These are phyloP conservation scores for Phytophthora pseudosyringae DNA, from an alignment of 352 stramenopile genomes.

Conservation along the genomic window DNA sequence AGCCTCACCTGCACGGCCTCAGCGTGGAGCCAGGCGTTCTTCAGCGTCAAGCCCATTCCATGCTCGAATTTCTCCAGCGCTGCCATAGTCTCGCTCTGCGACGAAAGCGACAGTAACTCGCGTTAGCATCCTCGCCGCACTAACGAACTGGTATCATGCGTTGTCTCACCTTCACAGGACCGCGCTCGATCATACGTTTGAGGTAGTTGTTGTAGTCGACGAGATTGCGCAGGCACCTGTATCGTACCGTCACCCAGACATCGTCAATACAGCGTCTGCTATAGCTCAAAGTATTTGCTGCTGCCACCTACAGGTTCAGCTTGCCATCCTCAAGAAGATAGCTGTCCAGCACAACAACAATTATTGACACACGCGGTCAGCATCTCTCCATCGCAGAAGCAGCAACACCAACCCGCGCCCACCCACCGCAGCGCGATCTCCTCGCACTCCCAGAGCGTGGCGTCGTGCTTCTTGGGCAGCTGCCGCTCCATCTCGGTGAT, in stretches of 20 bases:
- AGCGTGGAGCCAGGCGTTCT: conserved; percentile 91
- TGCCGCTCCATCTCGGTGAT: conserved; percentile 91
- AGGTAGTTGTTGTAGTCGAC: conserved; percentile 86
- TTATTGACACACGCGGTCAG: conserved; percentile 4
- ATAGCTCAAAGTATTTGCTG: neutral
- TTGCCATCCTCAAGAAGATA: conserved; percentile 93
- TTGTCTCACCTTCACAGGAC: conserved; percentile 59
- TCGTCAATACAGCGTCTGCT: neutral
- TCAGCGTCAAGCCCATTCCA: conserved; percentile 87
- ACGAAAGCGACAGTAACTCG: neutral
- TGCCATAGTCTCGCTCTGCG: conserved; percentile 68
- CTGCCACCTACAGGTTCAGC: conserved; percentile 79
- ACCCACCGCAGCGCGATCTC: conserved; percentile 80
- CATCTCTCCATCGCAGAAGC: neutral
- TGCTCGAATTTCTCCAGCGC: conserved; percentile 88
- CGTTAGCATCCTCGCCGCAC: too few relatives aligned
- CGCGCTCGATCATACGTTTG: conserved; percentile 68
- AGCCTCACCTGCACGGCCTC: conserved; percentile 80
- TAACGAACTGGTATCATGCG: neutral
- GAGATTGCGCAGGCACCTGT: conserved; percentile 79
- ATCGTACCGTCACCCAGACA: neutral
- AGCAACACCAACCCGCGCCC: neutral
- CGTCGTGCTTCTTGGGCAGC: conserved; percentile 83
- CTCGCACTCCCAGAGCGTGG: conserved; percentile 92
- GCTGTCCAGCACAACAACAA: conserved; percentile 33